These are phyloP conservation scores for Rhynchospora tenuis DNA, from an alignment of 176 grass and related monocot species.

Conservation along the genomic window DNA sequence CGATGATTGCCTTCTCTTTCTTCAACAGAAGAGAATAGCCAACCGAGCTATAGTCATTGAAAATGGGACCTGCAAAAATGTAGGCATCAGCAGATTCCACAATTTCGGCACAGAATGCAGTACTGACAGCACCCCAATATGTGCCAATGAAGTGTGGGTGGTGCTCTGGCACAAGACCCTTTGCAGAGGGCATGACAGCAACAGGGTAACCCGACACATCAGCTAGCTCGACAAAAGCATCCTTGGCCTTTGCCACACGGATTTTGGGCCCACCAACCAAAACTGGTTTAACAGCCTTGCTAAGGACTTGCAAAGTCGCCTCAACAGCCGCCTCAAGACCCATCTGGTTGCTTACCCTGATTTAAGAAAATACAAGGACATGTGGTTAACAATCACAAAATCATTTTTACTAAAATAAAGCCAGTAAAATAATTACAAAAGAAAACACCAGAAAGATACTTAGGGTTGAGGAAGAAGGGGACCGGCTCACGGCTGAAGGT, in stretches of 20 bases:
- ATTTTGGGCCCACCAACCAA: slow-evolving; percentile 61
- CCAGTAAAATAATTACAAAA: not conserved
- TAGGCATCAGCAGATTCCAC: slow-evolving; percentile 78
- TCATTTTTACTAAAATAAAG: not conserved
- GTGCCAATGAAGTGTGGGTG: slow-evolving; percentile 71
- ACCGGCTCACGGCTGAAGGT: slow-evolving; percentile 73
- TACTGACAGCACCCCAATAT: slow-evolving; percentile 87
- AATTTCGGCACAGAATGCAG: slow-evolving; percentile 74
- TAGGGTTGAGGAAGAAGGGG: slow-evolving; percentile 61
- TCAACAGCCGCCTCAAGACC: slow-evolving; percentile 65
- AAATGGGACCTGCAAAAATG: slow-evolving; percentile 75
- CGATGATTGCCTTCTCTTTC: slow-evolving; percentile 83
- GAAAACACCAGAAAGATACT: slow-evolving; percentile 23
- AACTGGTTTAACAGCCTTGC: slow-evolving; percentile 82
- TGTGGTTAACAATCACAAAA: not conserved
- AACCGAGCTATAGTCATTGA: slow-evolving; percentile 92
- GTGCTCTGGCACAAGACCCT: slow-evolving; percentile 75
- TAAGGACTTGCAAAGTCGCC: slow-evolving; percentile 54
- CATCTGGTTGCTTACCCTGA: slow-evolving; percentile 68
- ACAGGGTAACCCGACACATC: slow-evolving; percentile 61
- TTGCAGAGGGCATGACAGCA: slow-evolving; percentile 74
- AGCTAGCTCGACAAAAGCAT: slow-evolving; percentile 52
- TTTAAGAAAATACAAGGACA: not conserved
- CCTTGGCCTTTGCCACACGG: slow-evolving; percentile 52
- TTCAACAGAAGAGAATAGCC: slow-evolving; percentile 85